Base-by-base conservation (phyloP, 208 protist species). In the Leishmania tropica region DNA sequence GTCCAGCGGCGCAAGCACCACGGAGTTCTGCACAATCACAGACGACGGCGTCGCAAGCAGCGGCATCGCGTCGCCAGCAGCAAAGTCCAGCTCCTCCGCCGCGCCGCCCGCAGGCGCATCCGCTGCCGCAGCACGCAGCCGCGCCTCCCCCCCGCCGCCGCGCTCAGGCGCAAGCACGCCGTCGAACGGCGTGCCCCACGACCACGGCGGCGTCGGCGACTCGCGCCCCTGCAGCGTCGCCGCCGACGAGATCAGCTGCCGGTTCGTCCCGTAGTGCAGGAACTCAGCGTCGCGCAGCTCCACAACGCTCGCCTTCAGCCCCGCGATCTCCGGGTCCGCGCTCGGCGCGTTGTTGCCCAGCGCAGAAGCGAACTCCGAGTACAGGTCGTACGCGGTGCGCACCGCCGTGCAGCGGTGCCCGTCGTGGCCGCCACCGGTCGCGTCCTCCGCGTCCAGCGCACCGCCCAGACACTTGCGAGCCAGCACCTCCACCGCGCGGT, bases 241-340 rank as follows among this genome's bases (percentile, higher is more conserved):
- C 65, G 80, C 85, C 7, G 88, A 84, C 17, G 85, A 85, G 40
- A 92, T 76, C n/a, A 92, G 28, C 68, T 90, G 84, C 40, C 70
- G 72, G 51, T 79, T 90, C 7, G 86, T 90, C 73, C 89, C 86
- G 71, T 87, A 87, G 79, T 90, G 89, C 80, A 86, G 79, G 47
- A 92, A 92, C 62, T 62, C 79, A 1, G 86, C 77, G n/a, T 84
- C 81, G 3, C 47, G 64, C 28, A 90, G 78, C 67, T 86, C 84
- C 72, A 90, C 74, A 67, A 92, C 83, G 35, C 77, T 70, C 53
- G 85, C 84, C 75, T 82, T 83, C 70, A 90, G 78, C 71, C 72
- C 35, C 24, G 51, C 62, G 6, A 80, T 51, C 78, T 73, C 81
- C 15, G 75, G 51, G 19, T 79, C 79, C 24, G 51, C 64, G 8